Evolutionary conservation across 2,329 filamentous ascomycete species (phyloP).

Genomic region (Alternaria ventricosa): DNA sequence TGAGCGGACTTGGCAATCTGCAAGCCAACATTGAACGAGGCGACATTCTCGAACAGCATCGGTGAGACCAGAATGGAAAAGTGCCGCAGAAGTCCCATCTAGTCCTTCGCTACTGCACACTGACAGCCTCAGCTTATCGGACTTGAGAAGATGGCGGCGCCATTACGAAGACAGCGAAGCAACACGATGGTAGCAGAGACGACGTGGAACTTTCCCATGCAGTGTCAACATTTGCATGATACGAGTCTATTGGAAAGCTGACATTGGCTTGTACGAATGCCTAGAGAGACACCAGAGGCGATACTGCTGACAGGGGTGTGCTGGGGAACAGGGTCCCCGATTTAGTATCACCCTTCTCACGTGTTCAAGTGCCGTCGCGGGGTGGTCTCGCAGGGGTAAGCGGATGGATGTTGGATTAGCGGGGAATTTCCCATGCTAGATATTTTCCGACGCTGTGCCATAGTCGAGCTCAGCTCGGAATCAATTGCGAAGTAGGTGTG

Average conservation of each 20-base stretch:
- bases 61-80: neutral
- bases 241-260: neutral
- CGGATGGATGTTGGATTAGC: neutral
- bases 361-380: neutral
- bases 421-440: neutral
- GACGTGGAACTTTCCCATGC: neutral
- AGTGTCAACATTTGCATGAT: neutral
- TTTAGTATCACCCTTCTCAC: neutral
- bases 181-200: neutral
- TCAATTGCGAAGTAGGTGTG: neutral
- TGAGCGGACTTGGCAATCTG: constrained; percentile 12
- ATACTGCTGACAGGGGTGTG: neutral
- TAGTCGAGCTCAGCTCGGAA: neutral
- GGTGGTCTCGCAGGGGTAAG: neutral
- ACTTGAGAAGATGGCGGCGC: neutral
- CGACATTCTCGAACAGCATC: neutral
- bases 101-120: neutral
- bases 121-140: neutral
- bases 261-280: neutral
- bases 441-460: neutral
- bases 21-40: constrained; percentile 10
- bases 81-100: neutral
- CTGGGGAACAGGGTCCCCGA: neutral
- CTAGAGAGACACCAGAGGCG: neutral
- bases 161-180: neutral